Percentiles rank a stretch among this genome's conserved stretches.
Evolutionary conservation across 2,329 filamentous ascomycete species (phyloP).

Genomic region (Hymenoscyphus fraxineus): DNA sequence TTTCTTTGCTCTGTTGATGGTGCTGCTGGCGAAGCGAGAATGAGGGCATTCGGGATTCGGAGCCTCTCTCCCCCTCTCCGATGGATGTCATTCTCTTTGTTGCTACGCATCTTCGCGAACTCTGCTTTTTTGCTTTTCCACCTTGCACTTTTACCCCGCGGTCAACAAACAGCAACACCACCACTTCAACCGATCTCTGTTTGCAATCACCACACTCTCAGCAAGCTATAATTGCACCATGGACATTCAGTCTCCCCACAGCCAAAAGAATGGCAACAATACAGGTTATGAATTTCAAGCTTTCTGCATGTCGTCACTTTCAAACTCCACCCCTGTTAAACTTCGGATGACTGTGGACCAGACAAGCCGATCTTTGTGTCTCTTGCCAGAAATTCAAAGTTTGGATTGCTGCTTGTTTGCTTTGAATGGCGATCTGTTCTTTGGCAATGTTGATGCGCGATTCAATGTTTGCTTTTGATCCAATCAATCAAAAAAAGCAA

Average conservation of each 20-base stretch:
- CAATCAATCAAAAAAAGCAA: constrained; percentile 26
- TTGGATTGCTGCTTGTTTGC: neutral
- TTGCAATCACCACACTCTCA: neutral
- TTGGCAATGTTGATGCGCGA: neutral
- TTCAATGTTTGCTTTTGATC: constrained; percentile 4
- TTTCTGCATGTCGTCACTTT: neutral
- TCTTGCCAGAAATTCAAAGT: neutral
- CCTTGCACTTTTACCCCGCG: neutral
- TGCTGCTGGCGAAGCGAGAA: neutral
- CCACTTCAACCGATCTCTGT: neutral
- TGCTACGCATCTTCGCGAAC: neutral
- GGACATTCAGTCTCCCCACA: neutral
- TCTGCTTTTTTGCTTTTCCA: neutral
- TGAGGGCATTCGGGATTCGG: neutral
- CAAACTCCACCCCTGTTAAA: neutral
- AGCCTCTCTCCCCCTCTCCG: neutral
- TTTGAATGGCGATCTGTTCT: neutral
- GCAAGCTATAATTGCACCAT: neutral
- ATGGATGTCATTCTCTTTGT: neutral
- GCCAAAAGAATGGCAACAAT: neutral
- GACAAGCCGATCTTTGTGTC: neutral
- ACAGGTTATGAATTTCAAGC: neutral
- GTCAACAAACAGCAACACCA: neutral
- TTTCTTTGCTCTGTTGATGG: neutral
- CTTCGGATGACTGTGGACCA: neutral